Evolutionary conservation across 306 rosid species (phyloP), one percentile per base, ranked within the genome.

Genomic region (Prunus kanzakura): DNA sequence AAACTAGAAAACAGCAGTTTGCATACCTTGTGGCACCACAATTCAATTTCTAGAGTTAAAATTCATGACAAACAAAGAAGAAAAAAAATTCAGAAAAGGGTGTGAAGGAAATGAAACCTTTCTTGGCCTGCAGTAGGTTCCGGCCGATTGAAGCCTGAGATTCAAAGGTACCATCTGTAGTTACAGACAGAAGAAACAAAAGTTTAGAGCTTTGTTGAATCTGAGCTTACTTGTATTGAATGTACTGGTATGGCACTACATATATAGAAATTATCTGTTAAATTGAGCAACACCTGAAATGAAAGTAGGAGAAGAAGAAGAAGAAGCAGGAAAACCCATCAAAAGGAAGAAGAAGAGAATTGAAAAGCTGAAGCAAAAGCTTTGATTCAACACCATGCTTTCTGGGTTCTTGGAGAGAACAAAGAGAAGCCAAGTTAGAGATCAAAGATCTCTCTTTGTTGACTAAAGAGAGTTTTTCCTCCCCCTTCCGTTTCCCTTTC

Each of bases 111-210:
- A 19, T 4, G 29, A 51, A 19, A 88, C 99, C 90, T 92, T 85
- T 83, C 79, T 83, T 91, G 61, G 93, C 96, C 80, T 92, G 99
- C 55, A 95, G 99, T 72, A 95, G 93, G 79, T 50, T 86, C 73
- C 97, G 91, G 63, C 89, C 92, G 2, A 69, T 72, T 41, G 80
- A 85, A 63, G 16, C 41, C 72, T 84, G 84, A 72, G 87, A 82
- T 82, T 82, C 87, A 71, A 88, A 86, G 71, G 83, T 18, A 11
- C 51, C 8, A 50, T 78, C 99, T 95, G 97, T 69, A 85, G 78
- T 32, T 3, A 47, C 70, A 69, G 12, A 79, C 19, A 80, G 78
- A 47, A 50, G 13, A 87, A 38, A 11, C 35, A 8, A 58, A 73
- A 67, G 51, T 64, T 58, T 2, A 29, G 12, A 35, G 8, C 62